These are phyloP conservation scores for Beauveria pseudobassiana DNA, from an alignment of 2,329 filamentous ascomycete genomes.

Conservation along the genomic window DNA sequence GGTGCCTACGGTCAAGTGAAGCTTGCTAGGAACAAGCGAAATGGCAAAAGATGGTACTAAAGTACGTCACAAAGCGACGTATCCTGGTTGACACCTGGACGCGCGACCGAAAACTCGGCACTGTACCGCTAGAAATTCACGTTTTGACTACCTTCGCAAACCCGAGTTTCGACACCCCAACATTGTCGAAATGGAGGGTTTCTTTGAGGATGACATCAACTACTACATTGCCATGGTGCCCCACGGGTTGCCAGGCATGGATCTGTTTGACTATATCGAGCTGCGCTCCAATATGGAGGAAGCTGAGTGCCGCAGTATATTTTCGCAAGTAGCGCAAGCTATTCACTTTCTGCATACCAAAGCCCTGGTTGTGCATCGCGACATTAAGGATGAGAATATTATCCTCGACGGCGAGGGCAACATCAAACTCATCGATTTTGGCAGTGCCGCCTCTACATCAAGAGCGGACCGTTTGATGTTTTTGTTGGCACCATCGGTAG, in stretches of 20 bases:
- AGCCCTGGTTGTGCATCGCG: conserved; percentile 86
- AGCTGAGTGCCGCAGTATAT: conserved; percentile 86
- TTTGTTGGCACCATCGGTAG: conserved; percentile 97
- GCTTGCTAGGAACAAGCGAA: conserved; percentile 76
- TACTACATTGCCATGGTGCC: conserved; percentile 99
- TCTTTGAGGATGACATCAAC: conserved; percentile 75
- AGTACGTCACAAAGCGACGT: conserved; percentile 93
- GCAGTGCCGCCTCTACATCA: conserved; percentile 96
- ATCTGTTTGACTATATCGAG: conserved; percentile 98
- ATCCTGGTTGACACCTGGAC: conserved; percentile 99
- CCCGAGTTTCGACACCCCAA: conserved; percentile 61
- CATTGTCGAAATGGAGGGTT: conserved; percentile 66
- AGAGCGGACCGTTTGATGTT: conserved; percentile 95
- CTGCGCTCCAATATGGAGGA: conserved; percentile 95
- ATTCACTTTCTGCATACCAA: conserved; percentile 87
- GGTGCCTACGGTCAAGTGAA: conserved; percentile 98
- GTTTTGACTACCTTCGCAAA: conserved; percentile 82
- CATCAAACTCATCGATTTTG: conserved; percentile 97
- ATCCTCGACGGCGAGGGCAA: conserved; percentile 90
- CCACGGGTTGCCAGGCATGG: conserved; percentile 93
- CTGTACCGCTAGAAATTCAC: conserved; percentile 93
- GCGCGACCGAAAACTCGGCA: conserved; percentile 82
- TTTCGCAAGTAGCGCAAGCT: conserved; percentile 83
- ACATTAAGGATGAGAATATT: conserved; percentile 99
- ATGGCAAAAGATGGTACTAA: conserved; percentile 83